These are phyloP conservation scores for Plasmopara viticola DNA, from an alignment of 352 stramenopile species.

Conservation along the genomic window DNA sequence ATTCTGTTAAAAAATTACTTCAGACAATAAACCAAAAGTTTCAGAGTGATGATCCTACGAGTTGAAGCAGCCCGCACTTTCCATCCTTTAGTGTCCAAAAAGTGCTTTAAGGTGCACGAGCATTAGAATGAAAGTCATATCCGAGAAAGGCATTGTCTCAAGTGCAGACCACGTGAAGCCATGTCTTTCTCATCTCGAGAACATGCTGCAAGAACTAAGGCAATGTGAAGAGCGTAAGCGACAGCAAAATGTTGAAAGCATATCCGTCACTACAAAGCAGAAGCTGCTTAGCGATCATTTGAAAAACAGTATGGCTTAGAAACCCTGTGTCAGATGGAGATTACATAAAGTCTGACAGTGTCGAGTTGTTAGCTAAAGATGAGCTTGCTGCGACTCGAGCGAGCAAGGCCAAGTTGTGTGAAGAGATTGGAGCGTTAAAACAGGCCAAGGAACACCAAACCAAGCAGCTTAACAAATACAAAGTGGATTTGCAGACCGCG, in stretches of 20 bases:
- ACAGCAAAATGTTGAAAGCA: slow-evolving; percentile 37
- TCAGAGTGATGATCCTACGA: no score
- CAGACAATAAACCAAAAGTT: no score
- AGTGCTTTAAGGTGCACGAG: no score
- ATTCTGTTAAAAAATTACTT: no score
- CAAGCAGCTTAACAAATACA: slow-evolving; percentile 38
- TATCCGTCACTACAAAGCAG: slow-evolving; percentile 37
- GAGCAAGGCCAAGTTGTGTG: slow-evolving; percentile 47
- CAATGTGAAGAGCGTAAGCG: slow-evolving; percentile 42
- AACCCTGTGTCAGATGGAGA: not conserved
- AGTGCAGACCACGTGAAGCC: slow-evolving; percentile 8
- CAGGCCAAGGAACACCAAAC: slow-evolving; percentile 38
- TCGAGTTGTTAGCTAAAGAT: slow-evolving; percentile 36
- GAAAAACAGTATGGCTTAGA: slow-evolving; percentile 24
- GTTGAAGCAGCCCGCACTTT: no score
- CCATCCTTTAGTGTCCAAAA: no score
- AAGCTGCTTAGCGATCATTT: slow-evolving; percentile 57
- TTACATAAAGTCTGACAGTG: slow-evolving; percentile 1
- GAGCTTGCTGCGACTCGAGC: slow-evolving; percentile 38
- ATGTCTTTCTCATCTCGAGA: slow-evolving; percentile 44
- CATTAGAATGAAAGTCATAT: slow-evolving; percentile 10
- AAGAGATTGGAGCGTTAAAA: slow-evolving; percentile 50
- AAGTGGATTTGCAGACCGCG: slow-evolving; percentile 37
- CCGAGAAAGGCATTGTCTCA: slow-evolving; percentile 9
- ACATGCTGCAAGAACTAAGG: slow-evolving; percentile 45